A percentile compares a stretch with the other conserved stretches of the same genome.
Conservation (phyloP, 306 rosid species). For the Sesbania bispinosa region DNA sequence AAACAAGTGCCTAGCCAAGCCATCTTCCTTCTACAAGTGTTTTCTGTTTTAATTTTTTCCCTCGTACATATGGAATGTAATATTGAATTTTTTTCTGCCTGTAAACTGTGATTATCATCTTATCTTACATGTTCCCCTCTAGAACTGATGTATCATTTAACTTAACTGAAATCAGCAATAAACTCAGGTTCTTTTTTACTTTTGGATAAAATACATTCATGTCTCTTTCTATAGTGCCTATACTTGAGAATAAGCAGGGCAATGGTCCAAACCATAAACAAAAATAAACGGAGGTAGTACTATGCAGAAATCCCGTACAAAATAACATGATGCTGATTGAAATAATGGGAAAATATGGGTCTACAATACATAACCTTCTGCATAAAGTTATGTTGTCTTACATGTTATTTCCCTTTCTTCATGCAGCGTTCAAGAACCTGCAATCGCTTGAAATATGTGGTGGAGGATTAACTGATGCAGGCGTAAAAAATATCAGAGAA, state of each 20-base stretch:
- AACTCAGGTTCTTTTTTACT: not conserved
- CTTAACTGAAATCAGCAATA: not conserved
- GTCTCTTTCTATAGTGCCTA: not conserved
- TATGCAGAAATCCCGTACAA: conserved; percentile 1
- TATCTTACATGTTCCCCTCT: not conserved
- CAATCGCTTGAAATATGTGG: conserved; percentile 94
- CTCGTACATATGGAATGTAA: not conserved
- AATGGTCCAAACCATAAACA: not conserved
- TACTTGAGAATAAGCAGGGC: not conserved
- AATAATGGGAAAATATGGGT: conserved; percentile 4
- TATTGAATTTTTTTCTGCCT: not conserved
- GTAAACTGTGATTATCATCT: not conserved
- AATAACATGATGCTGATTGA: not conserved
- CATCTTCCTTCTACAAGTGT: not conserved
- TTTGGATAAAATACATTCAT: not conserved
- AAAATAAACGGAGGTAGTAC: not conserved
- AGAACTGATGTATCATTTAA: not conserved
- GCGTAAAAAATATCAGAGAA: conserved; percentile 75
- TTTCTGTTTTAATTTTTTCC: not conserved
- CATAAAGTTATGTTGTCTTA: not conserved
- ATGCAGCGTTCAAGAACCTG: conserved; percentile 77
- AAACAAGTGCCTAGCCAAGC: not conserved
- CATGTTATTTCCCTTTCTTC: conserved; percentile 4
- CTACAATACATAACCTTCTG: not conserved
- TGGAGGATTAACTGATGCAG: conserved; percentile 91